Conservation (phyloP, 805 yeast genomes). For the Clavispora carvajalis region DNA sequence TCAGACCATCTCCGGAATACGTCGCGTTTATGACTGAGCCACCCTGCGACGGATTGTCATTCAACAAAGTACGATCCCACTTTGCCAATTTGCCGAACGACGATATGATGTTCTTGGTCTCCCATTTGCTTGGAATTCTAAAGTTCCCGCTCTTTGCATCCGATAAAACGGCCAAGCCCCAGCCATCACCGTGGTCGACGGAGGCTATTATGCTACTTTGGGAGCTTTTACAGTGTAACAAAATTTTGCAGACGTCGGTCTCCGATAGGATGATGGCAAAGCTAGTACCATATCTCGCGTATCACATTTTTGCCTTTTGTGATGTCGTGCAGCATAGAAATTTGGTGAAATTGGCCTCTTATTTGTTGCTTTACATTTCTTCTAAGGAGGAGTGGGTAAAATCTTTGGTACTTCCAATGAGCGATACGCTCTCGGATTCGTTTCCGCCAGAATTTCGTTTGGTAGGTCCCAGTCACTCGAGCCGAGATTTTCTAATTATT, state of each 20-base stretch:
- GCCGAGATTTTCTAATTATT: conserved; percentile 57
- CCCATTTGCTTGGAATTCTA: conserved; percentile 41
- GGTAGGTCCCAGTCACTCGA: conserved; percentile 41
- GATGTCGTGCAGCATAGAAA: conserved; percentile 32
- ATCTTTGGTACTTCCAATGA: conserved; percentile 43
- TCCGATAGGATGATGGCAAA: conserved; percentile 46
- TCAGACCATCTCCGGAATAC: conserved; percentile 42
- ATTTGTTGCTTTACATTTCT: conserved; percentile 47
- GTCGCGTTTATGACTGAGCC: background rate
- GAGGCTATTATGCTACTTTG: conserved; percentile 64
- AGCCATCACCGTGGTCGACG: conserved; percentile 42
- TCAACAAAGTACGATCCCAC: conserved; percentile 46
- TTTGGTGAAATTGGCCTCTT: conserved; percentile 46
- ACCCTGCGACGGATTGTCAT: conserved; percentile 17
- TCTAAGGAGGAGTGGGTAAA: conserved; percentile 34
- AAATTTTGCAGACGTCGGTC: conserved; percentile 39
- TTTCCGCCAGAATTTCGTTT: conserved; percentile 51
- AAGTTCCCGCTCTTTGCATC: conserved; percentile 5
- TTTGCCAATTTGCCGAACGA: conserved; percentile 48
- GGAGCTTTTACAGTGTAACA: conserved; percentile 75
- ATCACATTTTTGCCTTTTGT: conserved; percentile 50
- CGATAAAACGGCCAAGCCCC: conserved; percentile 1
- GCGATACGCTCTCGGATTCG: conserved; percentile 37
- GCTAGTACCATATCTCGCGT: conserved; percentile 48
- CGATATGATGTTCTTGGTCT: conserved; percentile 48